Evolutionary conservation across 768 basidiomycete genomes (phyloP).

Genomic region (Fomitopsis serialis): DNA sequence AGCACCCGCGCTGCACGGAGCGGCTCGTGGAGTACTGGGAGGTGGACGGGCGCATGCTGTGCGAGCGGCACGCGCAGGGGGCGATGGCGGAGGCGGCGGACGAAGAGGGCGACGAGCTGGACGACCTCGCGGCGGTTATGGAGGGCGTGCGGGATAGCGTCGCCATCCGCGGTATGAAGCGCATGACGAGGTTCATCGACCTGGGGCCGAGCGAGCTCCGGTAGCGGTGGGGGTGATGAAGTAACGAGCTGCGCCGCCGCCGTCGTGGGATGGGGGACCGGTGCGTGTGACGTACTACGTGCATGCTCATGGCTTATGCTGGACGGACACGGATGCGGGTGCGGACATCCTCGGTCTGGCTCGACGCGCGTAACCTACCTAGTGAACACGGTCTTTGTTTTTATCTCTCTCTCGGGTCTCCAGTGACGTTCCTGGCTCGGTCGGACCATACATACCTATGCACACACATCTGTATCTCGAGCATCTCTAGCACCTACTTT

Average conservation of each 20-base stretch:
- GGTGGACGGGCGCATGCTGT: slow-evolving; percentile 78
- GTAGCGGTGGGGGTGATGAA: neutral
- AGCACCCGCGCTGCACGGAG: slow-evolving; percentile 54
- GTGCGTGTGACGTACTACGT: neutral
- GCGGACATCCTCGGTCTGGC: neutral
- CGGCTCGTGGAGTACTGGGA: slow-evolving; percentile 84
- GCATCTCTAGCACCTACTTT: neutral
- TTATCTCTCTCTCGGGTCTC: neutral
- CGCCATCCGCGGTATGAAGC: slow-evolving; percentile 56
- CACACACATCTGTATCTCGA: neutral
- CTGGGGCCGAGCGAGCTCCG: slow-evolving; percentile 20
- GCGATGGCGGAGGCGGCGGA: slow-evolving; percentile 18
- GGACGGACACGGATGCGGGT: neutral
- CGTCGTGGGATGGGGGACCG: neutral
- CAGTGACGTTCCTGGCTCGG: neutral
- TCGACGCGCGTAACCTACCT: neutral
- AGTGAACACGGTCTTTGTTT: neutral
- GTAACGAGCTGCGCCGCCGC: neutral
- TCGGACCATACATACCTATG: neutral
- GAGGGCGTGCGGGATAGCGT: slow-evolving; percentile 13
- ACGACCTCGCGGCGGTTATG: slow-evolving; percentile 11
- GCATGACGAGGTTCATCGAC: slow-evolving; percentile 80
- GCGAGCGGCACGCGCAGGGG: slow-evolving; percentile 68
- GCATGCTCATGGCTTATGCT: neutral
- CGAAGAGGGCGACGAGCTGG: slow-evolving; percentile 15